A percentile compares a stretch with the other conserved stretches of the same genome.
phyloP scores from a whole-genome alignment of 2,329 filamentous ascomycete genomes.

The Ilyonectria sp. region DNA sequence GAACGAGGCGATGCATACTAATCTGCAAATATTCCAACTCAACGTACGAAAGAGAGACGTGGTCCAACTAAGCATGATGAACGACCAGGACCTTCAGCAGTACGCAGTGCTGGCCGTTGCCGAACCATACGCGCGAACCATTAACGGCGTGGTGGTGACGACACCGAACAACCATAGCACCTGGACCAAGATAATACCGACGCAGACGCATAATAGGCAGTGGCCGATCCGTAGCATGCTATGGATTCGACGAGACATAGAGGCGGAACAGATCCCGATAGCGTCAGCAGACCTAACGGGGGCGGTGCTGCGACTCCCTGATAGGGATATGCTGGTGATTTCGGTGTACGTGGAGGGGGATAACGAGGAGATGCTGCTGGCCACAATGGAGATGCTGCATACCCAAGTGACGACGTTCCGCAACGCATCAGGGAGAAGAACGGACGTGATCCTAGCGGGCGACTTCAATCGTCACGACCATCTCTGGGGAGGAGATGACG shows the following conservation, averaged over 20 bases:
- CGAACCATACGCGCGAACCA: conserved; percentile 24
- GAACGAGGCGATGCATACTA: not conserved
- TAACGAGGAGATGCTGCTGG: not conserved
- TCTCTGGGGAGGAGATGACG: conserved; percentile 39
- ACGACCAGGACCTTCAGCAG: conserved; percentile 22
- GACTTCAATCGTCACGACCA: conserved; percentile 22
- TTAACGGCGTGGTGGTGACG: conserved; percentile 18
- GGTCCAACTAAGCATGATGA: conserved; percentile 30
- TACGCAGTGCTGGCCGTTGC: conserved; percentile 17
- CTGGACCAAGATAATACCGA: conserved; percentile 15
- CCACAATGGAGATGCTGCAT: not conserved
- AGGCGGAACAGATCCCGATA: conserved; percentile 6
- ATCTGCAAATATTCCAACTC: conserved; percentile 18
- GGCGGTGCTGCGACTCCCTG: not conserved
- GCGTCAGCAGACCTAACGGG: conserved; percentile 2
- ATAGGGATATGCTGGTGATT: conserved; percentile 1
- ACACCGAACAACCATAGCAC: conserved; percentile 9
- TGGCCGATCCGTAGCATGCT: conserved; percentile 11
- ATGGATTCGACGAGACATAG: not conserved
- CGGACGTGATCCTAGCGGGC: not conserved
- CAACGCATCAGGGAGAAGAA: not conserved
- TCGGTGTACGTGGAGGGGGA: conserved; percentile 4
- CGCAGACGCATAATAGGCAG: conserved; percentile 6
- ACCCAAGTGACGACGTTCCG: not conserved
- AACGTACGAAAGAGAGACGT: conserved; percentile 25